Percentiles rank a stretch among this genome's conserved stretches.
Evolutionary conservation across 495 filamentous ascomycete species (phyloP).

Genomic region (Xylaria scruposa): DNA sequence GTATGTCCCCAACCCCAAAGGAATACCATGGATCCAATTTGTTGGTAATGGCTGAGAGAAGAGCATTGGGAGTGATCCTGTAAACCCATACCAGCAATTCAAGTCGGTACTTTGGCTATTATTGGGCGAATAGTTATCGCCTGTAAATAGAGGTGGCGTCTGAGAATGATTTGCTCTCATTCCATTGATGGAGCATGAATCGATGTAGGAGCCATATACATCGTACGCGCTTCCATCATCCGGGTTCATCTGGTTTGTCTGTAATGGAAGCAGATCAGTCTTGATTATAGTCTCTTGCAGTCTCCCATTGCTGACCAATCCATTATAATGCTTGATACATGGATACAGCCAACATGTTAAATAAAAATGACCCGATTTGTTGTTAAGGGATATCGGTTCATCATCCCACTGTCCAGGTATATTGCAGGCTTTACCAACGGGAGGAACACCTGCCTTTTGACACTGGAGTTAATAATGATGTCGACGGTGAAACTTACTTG

Average conservation of each 20-base stretch:
- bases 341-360: background rate
- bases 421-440: background rate
- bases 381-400: background rate
- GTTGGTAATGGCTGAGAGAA: background rate
- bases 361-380: background rate
- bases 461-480: no score
- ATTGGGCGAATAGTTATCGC: background rate
- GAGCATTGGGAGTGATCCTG: background rate
- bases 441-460: background rate
- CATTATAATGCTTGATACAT: background rate
- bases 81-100: background rate
- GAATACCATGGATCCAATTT: background rate
- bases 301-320: background rate
- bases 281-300: background rate
- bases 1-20: background rate
- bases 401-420: background rate
- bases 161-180: background rate
- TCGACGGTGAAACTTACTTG: no score
- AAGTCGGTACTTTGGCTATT: background rate
- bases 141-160: background rate
- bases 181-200: background rate
- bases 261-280: background rate
- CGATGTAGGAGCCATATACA: background rate
- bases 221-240: background rate
- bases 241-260: background rate